Conservation (phyloP, 2,329 filamentous ascomycete genomes). For the Pseudocercospora macadamiae region DNA sequence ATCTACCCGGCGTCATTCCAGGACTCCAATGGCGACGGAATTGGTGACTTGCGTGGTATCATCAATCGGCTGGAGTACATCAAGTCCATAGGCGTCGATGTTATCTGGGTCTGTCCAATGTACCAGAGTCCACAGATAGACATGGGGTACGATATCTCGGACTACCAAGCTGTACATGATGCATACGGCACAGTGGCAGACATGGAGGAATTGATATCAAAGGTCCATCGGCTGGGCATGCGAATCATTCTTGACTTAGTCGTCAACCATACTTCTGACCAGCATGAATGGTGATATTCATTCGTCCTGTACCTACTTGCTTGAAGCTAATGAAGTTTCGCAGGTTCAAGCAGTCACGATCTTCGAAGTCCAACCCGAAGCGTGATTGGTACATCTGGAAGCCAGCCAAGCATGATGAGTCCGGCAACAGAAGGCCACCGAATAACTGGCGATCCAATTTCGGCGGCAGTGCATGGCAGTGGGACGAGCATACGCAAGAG, state of each 20-base stretch:
- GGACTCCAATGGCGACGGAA: slow-evolving; percentile 57
- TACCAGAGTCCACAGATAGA: slow-evolving; percentile 56
- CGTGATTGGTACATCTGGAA: slow-evolving; percentile 71
- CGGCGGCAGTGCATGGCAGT: slow-evolving; percentile 47
- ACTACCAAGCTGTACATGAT: slow-evolving; percentile 51
- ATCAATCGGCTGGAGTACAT: slow-evolving; percentile 64
- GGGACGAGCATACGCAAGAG: slow-evolving; percentile 49
- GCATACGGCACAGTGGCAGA: slow-evolving; percentile 52
- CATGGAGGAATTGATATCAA: slow-evolving; percentile 48
- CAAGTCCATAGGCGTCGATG: slow-evolving; percentile 60
- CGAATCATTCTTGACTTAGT: slow-evolving; percentile 52
- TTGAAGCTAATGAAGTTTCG: neutral
- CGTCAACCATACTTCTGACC: slow-evolving; percentile 37
- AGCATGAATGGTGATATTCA: slow-evolving; percentile 60
- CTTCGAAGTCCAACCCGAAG: slow-evolving; percentile 55
- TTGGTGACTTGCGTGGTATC: slow-evolving; percentile 67
- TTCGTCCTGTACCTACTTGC: neutral
- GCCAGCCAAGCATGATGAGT: slow-evolving; percentile 55
- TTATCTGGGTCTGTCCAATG: slow-evolving; percentile 47
- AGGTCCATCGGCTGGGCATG: slow-evolving; percentile 49
- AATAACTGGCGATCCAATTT: slow-evolving; percentile 54
- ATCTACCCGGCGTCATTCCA: slow-evolving; percentile 63
- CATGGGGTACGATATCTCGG: slow-evolving; percentile 57
- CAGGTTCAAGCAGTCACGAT: slow-evolving; percentile 59
- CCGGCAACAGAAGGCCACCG: slow-evolving; percentile 60